Conservation (phyloP, 2,329 filamentous ascomycete genomes). For the Colletotrichum lentis region DNA sequence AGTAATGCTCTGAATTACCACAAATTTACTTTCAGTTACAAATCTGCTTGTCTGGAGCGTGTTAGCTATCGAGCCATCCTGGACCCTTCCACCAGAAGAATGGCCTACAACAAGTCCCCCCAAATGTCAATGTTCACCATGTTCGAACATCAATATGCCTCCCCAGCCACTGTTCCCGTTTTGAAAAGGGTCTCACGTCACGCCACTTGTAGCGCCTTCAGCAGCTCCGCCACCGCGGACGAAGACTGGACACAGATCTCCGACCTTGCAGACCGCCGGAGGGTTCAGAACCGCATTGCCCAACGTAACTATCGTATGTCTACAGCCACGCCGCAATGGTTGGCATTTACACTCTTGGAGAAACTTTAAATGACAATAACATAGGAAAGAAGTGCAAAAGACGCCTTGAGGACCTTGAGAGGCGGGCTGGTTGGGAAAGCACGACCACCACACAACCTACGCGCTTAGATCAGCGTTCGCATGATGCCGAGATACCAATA, state of each 20-base stretch:
- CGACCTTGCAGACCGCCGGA: conserved; percentile 89
- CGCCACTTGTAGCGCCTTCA: conserved; percentile 92
- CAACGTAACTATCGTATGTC: conserved; percentile 93
- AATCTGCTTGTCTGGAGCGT: too few species aligned
- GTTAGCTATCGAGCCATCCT: too few species aligned
- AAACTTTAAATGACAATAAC: neutral
- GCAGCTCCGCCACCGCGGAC: conserved; percentile 90
- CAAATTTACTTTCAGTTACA: too few species aligned
- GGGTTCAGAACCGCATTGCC: conserved; percentile 97
- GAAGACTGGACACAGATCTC: conserved; percentile 99
- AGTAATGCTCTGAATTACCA: too few species aligned
- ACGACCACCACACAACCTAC: conserved; percentile 41
- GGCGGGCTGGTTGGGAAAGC: conserved; percentile 71
- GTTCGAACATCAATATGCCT: conserved; percentile 54
- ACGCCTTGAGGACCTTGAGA: conserved; percentile 84
- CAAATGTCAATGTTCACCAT: conserved; percentile 53
- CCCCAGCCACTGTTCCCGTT: conserved; percentile 49
- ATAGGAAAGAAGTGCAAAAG: conserved; percentile 92
- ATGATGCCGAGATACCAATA: conserved; percentile 46
- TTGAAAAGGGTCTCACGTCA: conserved; percentile 75
- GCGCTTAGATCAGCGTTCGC: too few species aligned
- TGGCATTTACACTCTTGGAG: neutral
- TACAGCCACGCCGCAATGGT: conserved; percentile 39
- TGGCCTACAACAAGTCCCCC: neutral
- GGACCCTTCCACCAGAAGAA: neutral